These are phyloP conservation scores for Pleoardoris graminearum DNA, from an alignment of 2,329 filamentous ascomycete species.

Conservation along the genomic window DNA sequence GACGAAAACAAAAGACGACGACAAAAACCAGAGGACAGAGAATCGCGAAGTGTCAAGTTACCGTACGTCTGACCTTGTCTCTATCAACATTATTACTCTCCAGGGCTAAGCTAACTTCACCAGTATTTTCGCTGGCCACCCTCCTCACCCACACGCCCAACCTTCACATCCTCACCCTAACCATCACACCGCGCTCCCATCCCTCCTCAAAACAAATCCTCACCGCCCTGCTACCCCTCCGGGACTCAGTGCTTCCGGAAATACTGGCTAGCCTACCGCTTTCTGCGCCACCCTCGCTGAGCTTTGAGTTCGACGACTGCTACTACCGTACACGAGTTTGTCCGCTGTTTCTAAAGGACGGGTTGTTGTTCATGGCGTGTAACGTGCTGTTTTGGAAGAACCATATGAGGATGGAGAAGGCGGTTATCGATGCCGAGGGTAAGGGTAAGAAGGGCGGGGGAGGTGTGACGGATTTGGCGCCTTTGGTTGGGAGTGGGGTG, in stretches of 20 bases:
- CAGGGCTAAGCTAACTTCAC: not conserved
- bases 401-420: conserved; percentile 28
- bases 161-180: conserved; percentile 15
- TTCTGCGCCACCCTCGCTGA: conserved; percentile 8
- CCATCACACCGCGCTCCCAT: conserved; percentile 6
- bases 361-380: conserved; percentile 31
- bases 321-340: conserved; percentile 26
- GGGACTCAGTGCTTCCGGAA: conserved; percentile 17
- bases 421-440: conserved; percentile 24
- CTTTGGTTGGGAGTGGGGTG: conserved; percentile 7
- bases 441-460: conserved; percentile 5
- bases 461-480: conserved; percentile 10
- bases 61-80: no score
- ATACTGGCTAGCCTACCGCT: conserved; percentile 18
- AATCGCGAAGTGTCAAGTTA: no score
- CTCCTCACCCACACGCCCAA: not conserved
- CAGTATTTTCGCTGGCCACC: not conserved
- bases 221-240: conserved; percentile 29
- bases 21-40: no score
- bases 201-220: conserved; percentile 26
- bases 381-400: conserved; percentile 36
- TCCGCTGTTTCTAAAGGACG: conserved; percentile 20
- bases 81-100: not conserved
- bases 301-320: conserved; percentile 37
- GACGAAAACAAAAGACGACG: no score